Evolutionary conservation across 1,139 yeast genomes (phyloP).

Genomic region (Diutina catenulata): DNA sequence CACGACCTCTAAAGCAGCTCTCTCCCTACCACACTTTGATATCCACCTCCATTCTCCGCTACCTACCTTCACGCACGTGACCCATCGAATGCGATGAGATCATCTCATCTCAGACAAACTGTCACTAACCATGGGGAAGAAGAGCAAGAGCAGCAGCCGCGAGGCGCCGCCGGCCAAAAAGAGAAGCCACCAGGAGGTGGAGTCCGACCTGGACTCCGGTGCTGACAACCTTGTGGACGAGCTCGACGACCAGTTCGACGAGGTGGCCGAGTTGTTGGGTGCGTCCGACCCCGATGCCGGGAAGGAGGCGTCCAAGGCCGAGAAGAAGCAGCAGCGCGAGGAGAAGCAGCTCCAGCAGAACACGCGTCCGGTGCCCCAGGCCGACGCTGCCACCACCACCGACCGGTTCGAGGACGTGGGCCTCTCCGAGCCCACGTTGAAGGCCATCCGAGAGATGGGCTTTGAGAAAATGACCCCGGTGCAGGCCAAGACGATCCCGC

Average conservation of each 20-base stretch:
- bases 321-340: constrained; percentile 17
- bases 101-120: constrained; percentile 3
- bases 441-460: constrained; percentile 79
- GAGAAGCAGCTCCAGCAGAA: constrained; percentile 11
- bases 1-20: too few relatives aligned
- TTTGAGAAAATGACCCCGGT: constrained; percentile 85
- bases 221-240: constrained; percentile 29
- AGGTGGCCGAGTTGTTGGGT: constrained; percentile 42
- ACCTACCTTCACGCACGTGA: too few relatives aligned
- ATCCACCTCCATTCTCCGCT: too few relatives aligned
- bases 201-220: not conserved
- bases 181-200: constrained; percentile 2
- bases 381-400: constrained; percentile 15
- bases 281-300: constrained; percentile 32
- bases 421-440: constrained; percentile 70
- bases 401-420: constrained; percentile 38
- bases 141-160: not conserved
- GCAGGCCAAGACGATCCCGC: constrained; percentile 91
- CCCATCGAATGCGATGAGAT: too few relatives aligned
- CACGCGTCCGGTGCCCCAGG: too few relatives aligned
- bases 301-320: constrained; percentile 11
- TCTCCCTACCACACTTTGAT: too few relatives aligned
- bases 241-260: constrained; percentile 41
- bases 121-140: constrained; percentile 1
- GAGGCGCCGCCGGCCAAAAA: too few relatives aligned